A percentile compares a stretch with the other conserved stretches of the same genome.
Conservation (phyloP, 164 flowering plant genomes). For the Vitis riparia region DNA sequence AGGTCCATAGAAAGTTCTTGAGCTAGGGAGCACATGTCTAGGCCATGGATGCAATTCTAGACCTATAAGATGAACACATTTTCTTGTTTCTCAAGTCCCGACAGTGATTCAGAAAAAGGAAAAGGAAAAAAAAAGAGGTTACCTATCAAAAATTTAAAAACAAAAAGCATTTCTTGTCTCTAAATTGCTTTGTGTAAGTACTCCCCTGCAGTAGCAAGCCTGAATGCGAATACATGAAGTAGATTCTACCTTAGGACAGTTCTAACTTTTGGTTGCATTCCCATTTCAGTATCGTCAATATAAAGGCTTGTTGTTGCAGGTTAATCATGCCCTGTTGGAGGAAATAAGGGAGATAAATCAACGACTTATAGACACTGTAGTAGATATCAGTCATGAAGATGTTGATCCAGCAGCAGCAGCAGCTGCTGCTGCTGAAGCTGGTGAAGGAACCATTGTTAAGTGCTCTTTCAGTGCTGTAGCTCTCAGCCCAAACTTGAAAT, state of each 20-base stretch:
- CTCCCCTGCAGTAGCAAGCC: neutral
- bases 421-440: conserved; percentile 53
- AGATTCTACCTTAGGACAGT: neutral
- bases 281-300: neutral
- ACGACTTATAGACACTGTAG: conserved; percentile 81
- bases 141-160: too few species aligned
- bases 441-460: conserved; percentile 81
- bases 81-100: too few species aligned
- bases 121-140: too few species aligned
- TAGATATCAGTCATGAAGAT: conserved; percentile 74
- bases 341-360: conserved; percentile 80
- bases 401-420: conserved; percentile 53
- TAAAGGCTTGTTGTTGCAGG: conserved; percentile 38
- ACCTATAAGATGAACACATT: too few species aligned
- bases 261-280: neutral
- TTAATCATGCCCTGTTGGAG: conserved; percentile 67
- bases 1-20: too few species aligned
- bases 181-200: neutral
- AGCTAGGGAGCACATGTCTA: too few species aligned
- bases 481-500: conserved; percentile 70
- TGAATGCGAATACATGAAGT: neutral
- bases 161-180: too few species aligned
- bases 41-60: too few species aligned
- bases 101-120: too few species aligned
- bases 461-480: conserved; percentile 85